Evolutionary conservation across 768 basidiomycete species (phyloP), one percentile per base, ranked within the genome.

Genomic region (Naganishia friedmannii): DNA sequence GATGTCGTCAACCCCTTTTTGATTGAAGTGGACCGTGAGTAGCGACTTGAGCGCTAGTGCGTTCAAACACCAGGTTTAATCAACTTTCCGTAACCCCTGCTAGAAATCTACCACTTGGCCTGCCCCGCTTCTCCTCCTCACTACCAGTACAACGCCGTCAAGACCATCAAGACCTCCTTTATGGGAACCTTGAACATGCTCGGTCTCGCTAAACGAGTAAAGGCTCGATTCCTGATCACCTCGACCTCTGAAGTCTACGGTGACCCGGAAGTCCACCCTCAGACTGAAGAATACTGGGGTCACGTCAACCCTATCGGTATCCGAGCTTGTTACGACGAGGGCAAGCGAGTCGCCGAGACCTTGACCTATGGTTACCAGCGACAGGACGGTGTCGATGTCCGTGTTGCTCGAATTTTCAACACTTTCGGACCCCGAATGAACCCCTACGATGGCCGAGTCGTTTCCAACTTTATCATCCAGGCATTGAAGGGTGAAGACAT

Each of bases 261-360:
- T 65, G 94, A 97, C 82, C 96, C 96, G 17, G 92, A 93, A 80
- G 94, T 96, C 42, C 96, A 99, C 82, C 96, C 96, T 31, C 96
- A 99, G 81, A 86, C 84, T 68, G 93, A 97, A 81, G 93, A 96
- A 78, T 95, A 95, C 82, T 96, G 93, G 93, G 94, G 93, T 56
- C 89, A 98, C 82, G 96, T 99, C 78, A 99, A 99, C 84, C 93
- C 93, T 53, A 96, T 94, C 75, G 96, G 96, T 28, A 91, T 92
- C 70, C 91, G 96, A 72, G 94, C 95, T n/a, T 99, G 96, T 82
- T 99, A 99, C 79, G 96, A 99, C 78, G 96, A 99, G 83, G 96
- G 96, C 58, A 99, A 99, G 84, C 93, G 96, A 76, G 95, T 98
- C 46, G 95, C 96, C 48, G 96, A 99, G 83, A 96, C 95, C 21